Base-by-base conservation (phyloP, 2,329 filamentous ascomycete genomes). In the Colletotrichum liaoningense region DNA sequence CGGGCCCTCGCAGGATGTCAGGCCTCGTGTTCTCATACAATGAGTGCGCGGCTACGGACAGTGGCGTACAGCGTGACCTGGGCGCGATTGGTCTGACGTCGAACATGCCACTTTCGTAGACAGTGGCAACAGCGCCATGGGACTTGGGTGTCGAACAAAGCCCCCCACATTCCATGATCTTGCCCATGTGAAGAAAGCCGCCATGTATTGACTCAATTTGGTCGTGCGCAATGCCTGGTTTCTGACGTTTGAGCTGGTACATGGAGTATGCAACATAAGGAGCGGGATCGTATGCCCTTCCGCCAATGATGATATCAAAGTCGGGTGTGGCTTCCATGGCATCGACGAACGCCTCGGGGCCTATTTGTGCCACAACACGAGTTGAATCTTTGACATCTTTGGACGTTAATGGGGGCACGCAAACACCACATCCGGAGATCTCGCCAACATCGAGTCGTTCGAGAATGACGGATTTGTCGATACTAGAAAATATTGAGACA, bases 11-110 rank as follows among this genome's bases (percentile, higher is more conserved):
- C 1, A 89, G 76, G 1, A 86, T 75, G 76, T 90, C 88, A 0
- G 88, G 88, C 19, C 88, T 77, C 0, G 84, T 82, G 72, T 90
- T 90, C 79, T 90, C 88, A 64, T 90, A 90, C 11, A 90, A 77
- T 0, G 87, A 85, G 73, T 90, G 88, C 0, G 88, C 86, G 1
- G 87, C 87, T 0, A 90, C 87, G 0, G 84, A 86, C 0, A 85
- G 67, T 0, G 86, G 83, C 0, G 85, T 89, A 72, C 88, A 90
- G 1, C 79, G 79, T 0, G 83, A 80, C 0, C 75, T 74, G 0
- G 83, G 80, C 5, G 81, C 79, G 0, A 84, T 76, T 0, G 88
- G 87, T 2, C 77, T 76, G 3, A 90, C 80, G 56, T 89, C 86
- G 67, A 90, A 90, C 2, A 76, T 79, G 0, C 86, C 85, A 19